Evolutionary conservation across 2,329 filamentous ascomycete species (phyloP), one percentile per base, ranked within the genome.

Genomic region (Aspergillus ochraceoroseus): DNA sequence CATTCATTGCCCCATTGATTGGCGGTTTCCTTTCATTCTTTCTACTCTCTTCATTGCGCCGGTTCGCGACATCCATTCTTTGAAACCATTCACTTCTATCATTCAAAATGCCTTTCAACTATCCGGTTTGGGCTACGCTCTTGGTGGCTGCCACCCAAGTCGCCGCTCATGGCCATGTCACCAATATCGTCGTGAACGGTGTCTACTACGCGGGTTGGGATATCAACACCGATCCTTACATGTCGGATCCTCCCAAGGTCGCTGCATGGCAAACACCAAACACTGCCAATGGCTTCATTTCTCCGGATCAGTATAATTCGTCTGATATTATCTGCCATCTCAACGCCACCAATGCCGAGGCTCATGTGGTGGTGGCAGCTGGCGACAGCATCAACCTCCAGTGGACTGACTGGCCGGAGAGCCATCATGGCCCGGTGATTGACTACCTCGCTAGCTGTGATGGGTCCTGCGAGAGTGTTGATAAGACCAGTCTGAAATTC

Each of bases 361-460:
- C 67, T 36, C 65, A 70, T 45, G 74, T 72, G n/a, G 64, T 70
- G 9, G 73, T 82, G 12, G 65, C 70, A 3, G 80, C 79, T 6
- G 82, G 81, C 35, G 67, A 68, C 49, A 70, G 66, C 5, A 55
- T 83, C 53, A 64, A 71, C 30, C 60, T 83, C 33, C 69, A 75
- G 49, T 83, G 80, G 80, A 74, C 70, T 41, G 66, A 67, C n/a
- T 84, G 80, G 80, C 79, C 79, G 7, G 68, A 73, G 2, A 73
- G 70, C 28, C 75, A 84, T 65, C 70, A 78, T 43, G 77, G 76
- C 1, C 78, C 79, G 4, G 71, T 82, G 47, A 67, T 82, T 44
- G 72, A 73, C 59, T 82, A 82, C 65, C 66, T 82, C 5, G 79
- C 79, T 27, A 67, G 67, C 44, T 78, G 75, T 58, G 59, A 69